A percentile compares a stretch with the other conserved stretches of the same genome.
phyloP scores from a whole-genome alignment of 495 filamentous ascomycete genomes.

The Trichoderma orchidacearum region DNA sequence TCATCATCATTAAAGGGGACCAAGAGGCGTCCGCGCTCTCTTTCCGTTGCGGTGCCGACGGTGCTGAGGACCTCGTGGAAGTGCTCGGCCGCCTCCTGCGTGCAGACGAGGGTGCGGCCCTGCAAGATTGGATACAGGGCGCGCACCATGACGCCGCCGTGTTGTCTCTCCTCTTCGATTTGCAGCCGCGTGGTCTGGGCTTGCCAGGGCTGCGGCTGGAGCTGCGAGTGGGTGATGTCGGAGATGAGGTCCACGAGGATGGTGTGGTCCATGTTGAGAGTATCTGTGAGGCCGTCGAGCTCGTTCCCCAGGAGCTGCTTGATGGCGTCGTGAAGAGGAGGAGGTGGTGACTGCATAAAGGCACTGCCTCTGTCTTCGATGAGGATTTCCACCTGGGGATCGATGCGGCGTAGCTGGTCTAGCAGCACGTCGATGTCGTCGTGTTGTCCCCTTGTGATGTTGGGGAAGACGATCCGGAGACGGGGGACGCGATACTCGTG shows the following conservation, averaged over 20 bases:
- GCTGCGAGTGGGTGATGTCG: conserved; percentile 51
- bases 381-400: conserved; percentile 32
- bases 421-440: conserved; percentile 45
- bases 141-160: conserved; percentile 41
- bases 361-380: conserved; percentile 3
- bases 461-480: conserved; percentile 47
- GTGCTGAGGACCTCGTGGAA: conserved; percentile 55
- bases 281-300: conserved; percentile 39
- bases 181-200: conserved; percentile 47
- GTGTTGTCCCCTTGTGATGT: conserved; percentile 31
- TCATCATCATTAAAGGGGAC: conserved; percentile 16
- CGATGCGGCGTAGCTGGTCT: conserved; percentile 39
- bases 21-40: conserved; percentile 38
- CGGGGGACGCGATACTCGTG: conserved; percentile 44
- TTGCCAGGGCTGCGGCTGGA: conserved; percentile 28
- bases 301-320: conserved; percentile 37
- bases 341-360: conserved; percentile 4
- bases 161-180: conserved; percentile 45
- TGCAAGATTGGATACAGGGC: conserved; percentile 52
- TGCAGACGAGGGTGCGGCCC: conserved; percentile 42
- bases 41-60: conserved; percentile 53
- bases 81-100: conserved; percentile 43
- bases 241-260: conserved; percentile 56
- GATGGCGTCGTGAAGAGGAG: conserved; percentile 19
- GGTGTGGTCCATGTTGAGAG: conserved; percentile 62